phyloP scores from a whole-genome alignment of 108 stramenopile genomes.

The Bacterosira constricta region DNA sequence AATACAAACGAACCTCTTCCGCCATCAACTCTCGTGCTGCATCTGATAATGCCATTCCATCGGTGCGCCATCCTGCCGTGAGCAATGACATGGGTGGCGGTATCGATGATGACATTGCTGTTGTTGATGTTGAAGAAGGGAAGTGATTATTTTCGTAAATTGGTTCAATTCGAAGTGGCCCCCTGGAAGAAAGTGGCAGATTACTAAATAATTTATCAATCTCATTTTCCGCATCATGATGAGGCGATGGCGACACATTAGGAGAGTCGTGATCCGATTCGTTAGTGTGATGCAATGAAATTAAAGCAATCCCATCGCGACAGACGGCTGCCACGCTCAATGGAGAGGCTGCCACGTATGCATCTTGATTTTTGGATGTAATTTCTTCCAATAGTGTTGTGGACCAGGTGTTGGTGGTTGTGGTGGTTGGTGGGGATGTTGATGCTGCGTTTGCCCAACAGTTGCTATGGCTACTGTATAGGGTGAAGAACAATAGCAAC shows the following conservation, averaged over 20 bases:
- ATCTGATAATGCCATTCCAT: constrained; percentile 57
- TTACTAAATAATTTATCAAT: constrained; percentile 29
- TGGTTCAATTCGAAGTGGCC: constrained; percentile 68
- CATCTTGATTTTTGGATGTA: too few relatives aligned
- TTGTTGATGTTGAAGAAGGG: not conserved
- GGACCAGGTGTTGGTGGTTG: too few relatives aligned
- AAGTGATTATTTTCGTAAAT: constrained; percentile 32
- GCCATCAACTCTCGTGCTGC: constrained; percentile 51
- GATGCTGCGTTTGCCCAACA: too few relatives aligned
- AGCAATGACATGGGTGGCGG: constrained; percentile 60
- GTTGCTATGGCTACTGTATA: too few relatives aligned
- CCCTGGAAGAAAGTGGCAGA: constrained; percentile 55
- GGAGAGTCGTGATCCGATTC: too few relatives aligned
- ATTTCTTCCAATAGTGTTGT: too few relatives aligned
- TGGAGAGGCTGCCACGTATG: constrained; percentile 63
- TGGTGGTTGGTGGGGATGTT: too few relatives aligned
- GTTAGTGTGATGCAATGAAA: constrained; percentile 73
- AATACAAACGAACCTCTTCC: constrained; percentile 54
- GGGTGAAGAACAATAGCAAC: too few relatives aligned
- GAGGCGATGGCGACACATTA: too few relatives aligned
- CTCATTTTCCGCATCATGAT: constrained; percentile 12
- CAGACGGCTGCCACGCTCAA: constrained; percentile 70
- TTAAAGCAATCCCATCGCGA: constrained; percentile 60
- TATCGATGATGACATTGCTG: not conserved
- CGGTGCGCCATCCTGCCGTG: constrained; percentile 78